These are phyloP conservation scores for Wickerhamomyces subpelliculosus DNA, from an alignment of 805 yeast species.

Conservation along the genomic window DNA sequence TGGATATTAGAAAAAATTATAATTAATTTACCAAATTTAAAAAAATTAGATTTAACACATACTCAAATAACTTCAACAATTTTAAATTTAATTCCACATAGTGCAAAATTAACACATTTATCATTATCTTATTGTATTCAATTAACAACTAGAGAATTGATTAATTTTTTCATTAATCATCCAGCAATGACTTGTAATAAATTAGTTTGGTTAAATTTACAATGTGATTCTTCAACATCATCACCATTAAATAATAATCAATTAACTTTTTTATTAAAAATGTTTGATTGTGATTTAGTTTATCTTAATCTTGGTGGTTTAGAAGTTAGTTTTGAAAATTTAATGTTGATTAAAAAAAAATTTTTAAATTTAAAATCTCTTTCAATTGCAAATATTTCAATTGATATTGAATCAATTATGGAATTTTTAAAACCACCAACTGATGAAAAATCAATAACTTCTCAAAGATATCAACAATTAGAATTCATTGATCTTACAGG, in stretches of 20 bases:
- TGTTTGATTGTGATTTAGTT: slow-evolving; percentile 31
- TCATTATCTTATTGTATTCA: slow-evolving; percentile 61
- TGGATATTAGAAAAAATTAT: slow-evolving; percentile 50
- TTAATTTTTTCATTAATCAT: slow-evolving; percentile 64
- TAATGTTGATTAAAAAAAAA: slow-evolving; percentile 32
- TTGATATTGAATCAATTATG: slow-evolving; percentile 26
- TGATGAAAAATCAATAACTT: slow-evolving; percentile 3
- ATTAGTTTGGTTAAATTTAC: slow-evolving; percentile 60
- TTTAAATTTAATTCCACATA: slow-evolving; percentile 44
- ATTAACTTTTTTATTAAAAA: slow-evolving; percentile 36
- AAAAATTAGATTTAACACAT: slow-evolving; percentile 72
- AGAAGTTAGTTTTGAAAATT: slow-evolving; percentile 37
- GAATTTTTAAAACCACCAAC: slow-evolving; percentile 26
- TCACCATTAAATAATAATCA: slow-evolving; percentile 50
- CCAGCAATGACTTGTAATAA: slow-evolving; percentile 48
- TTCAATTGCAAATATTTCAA: slow-evolving; percentile 27
- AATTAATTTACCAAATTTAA: slow-evolving; percentile 48
- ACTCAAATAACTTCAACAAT: slow-evolving; percentile 68
- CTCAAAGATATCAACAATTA: slow-evolving; percentile 27
- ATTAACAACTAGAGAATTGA: slow-evolving; percentile 63
- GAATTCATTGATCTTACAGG: slow-evolving; percentile 63
- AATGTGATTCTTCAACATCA: slow-evolving; percentile 56
- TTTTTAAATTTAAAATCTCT: slow-evolving; percentile 30
- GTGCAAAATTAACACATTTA: slow-evolving; percentile 64
- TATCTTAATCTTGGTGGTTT: slow-evolving; percentile 61